A percentile compares a stretch with the other conserved stretches of the same genome.
Evolutionary conservation across 192 early-diverging fungal species (phyloP).

Genomic region (Tieghemiomyces parasiticus): DNA sequence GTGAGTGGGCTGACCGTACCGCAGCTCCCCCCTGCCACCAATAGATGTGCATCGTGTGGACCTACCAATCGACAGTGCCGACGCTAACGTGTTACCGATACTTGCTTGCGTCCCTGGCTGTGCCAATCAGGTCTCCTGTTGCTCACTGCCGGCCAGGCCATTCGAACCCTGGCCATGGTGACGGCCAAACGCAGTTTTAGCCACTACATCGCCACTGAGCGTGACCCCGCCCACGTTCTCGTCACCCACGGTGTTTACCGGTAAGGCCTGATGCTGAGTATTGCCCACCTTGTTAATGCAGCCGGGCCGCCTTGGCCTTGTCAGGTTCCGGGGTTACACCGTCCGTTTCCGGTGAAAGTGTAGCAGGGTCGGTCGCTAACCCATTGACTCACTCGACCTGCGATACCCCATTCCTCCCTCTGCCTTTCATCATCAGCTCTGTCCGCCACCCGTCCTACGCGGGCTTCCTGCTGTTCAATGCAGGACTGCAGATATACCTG

Average conservation of each 20-base stretch:
- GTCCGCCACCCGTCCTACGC: conserved; percentile 92
- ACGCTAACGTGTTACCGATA: too few relatives aligned
- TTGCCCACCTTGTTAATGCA: not conserved
- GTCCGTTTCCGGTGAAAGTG: not conserved
- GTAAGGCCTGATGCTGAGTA: conserved; percentile 18
- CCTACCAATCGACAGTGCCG: too few relatives aligned
- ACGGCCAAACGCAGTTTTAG: conserved; percentile 81
- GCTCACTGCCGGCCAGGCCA: conserved; percentile 52
- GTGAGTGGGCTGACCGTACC: too few relatives aligned
- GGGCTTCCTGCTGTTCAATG: conserved; percentile 86
- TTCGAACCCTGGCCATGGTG: conserved; percentile 76
- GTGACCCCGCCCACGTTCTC: conserved; percentile 53
- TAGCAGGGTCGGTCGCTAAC: conserved; percentile 1
- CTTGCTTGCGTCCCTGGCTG: too few relatives aligned
- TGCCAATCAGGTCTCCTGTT: conserved; percentile 45
- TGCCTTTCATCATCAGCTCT: conserved; percentile 23
- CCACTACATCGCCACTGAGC: conserved; percentile 61
- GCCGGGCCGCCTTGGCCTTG: not conserved
- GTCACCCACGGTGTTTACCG: conserved; percentile 80
- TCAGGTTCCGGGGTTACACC: not conserved
- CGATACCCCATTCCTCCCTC: conserved; percentile 12
- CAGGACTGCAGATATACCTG: conserved; percentile 61
- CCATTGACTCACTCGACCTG: conserved; percentile 1
- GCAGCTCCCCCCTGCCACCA: too few relatives aligned
- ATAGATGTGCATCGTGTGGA: too few relatives aligned